Base-by-base conservation (phyloP, 164 flowering plant genomes). In the Liriodendron chinense region DNA sequence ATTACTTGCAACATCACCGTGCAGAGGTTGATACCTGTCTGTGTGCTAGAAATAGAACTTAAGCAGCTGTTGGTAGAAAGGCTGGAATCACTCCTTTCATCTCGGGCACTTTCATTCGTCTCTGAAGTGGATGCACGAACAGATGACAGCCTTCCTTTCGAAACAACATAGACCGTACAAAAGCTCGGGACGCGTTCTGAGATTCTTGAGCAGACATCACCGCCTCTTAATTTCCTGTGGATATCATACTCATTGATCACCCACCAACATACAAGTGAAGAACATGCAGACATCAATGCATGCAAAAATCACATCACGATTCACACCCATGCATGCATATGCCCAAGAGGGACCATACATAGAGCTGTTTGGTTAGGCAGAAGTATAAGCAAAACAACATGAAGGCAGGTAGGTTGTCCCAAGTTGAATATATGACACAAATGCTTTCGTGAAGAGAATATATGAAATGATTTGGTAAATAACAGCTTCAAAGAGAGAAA, bases 161-260 rank as follows among this genome's bases (percentile, higher is more conserved):
- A 85, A 82, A 92, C 80, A 65, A 81, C 89, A 78, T 90, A 92
- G 10, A 94, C 89, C 2, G 91, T 88, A 78, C 97, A 94, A 71
- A 80, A 90, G 53, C 72, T 82, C 64, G 98, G 98, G 53, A 83
- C 73, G 79, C 80, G 72, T 23, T 74, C 86, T 56, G 97, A 85
- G 80, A 95, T 93, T 85, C 80, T 87, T 10, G 90, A 80, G 18
- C 97, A 85, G 71, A 86, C 28, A 47, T 23, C 76, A 24, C 20
- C 70, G 70, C 83, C 82, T 82, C 81, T 87, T 16, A 64, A 16
- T 76, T 83, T 88, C 85, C 93, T 89, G 78, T 53, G 72, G 73
- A 69, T 1, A 75, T 12, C 7, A 48, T 62, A 22, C 43, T 64
- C 12, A 26, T 21, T 21, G 22, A 24, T 64, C 25, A 64, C 24